Evolutionary conservation across 2,329 filamentous ascomycete genomes (phyloP).

Genomic region (Aureobasidium leucospermi): DNA sequence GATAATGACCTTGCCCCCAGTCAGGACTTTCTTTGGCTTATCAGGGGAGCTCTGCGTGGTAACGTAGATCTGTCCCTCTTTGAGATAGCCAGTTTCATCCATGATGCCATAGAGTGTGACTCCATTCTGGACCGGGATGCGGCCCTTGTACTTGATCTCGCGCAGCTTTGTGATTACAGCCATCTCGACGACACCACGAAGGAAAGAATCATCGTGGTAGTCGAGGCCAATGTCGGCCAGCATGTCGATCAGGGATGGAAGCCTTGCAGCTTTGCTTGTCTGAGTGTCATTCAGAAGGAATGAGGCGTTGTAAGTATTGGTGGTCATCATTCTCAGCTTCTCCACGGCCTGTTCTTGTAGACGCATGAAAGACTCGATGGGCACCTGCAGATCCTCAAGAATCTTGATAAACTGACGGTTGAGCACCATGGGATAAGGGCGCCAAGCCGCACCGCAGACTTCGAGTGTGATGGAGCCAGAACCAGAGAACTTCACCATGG

Average conservation of each 20-base stretch:
- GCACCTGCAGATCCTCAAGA: constrained; percentile 66
- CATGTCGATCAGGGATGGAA: constrained; percentile 56
- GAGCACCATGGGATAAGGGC: constrained; percentile 60
- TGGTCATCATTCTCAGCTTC: constrained; percentile 52
- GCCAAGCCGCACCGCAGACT: constrained; percentile 63
- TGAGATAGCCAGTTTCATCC: constrained; percentile 67
- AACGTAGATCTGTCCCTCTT: constrained; percentile 62
- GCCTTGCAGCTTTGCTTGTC: constrained; percentile 53
- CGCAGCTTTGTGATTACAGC: constrained; percentile 63
- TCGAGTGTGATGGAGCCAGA: constrained; percentile 50
- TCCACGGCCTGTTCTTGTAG: constrained; percentile 58
- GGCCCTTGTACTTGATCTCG: constrained; percentile 68
- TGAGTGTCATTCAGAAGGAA: constrained; percentile 56
- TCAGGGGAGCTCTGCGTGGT: constrained; percentile 41
- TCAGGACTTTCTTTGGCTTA: constrained; percentile 25
- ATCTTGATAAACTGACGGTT: constrained; percentile 83
- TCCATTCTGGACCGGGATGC: constrained; percentile 63
- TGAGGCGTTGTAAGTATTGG: constrained; percentile 54
- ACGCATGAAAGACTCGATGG: constrained; percentile 51
- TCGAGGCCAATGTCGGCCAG: constrained; percentile 53
- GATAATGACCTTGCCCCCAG: constrained; percentile 49
- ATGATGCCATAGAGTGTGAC: constrained; percentile 76
- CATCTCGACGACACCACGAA: constrained; percentile 64
- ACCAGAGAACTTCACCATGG: constrained; percentile 73
- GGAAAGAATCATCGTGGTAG: constrained; percentile 61